Conservation (phyloP, 306 rosid species). For the Crotalaria pallida region DNA sequence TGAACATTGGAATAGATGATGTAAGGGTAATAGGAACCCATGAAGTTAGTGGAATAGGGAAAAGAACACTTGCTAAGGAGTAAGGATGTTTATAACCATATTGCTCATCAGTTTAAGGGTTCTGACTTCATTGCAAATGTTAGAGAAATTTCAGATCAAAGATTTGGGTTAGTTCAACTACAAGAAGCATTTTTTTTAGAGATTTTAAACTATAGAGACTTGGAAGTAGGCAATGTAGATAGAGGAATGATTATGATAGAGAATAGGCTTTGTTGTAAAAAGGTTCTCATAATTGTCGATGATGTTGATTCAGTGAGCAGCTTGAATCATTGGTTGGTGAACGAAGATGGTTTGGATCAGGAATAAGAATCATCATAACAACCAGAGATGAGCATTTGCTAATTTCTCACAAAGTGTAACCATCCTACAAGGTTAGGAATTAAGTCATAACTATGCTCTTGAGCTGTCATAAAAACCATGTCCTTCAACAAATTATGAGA, state of each 20-base stretch:
- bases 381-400: slow-evolving; percentile 19
- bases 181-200: slow-evolving; percentile 10
- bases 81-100: neutral
- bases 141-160: slow-evolving; percentile 17
- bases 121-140: slow-evolving; percentile 4
- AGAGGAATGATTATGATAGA: neutral
- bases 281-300: slow-evolving; percentile 18
- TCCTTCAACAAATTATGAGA: neutral
- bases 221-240: neutral
- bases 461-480: neutral
- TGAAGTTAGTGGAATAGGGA: slow-evolving; percentile 3
- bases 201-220: neutral
- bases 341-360: slow-evolving; percentile 10
- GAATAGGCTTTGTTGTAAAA: neutral
- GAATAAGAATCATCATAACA: slow-evolving; percentile 21
- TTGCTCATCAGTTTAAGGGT: slow-evolving; percentile 4
- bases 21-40: neutral
- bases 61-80: slow-evolving; percentile 14
- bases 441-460: neutral
- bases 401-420: neutral
- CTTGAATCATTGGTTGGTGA: slow-evolving; percentile 21
- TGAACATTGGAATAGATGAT: neutral
- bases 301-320: slow-evolving; percentile 15
- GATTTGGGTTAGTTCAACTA: neutral
- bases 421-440: neutral